Evolutionary conservation across 2,329 filamentous ascomycete genomes (phyloP), one percentile per base, ranked within the genome.

Genomic region (Tolypocladium endophyticum): DNA sequence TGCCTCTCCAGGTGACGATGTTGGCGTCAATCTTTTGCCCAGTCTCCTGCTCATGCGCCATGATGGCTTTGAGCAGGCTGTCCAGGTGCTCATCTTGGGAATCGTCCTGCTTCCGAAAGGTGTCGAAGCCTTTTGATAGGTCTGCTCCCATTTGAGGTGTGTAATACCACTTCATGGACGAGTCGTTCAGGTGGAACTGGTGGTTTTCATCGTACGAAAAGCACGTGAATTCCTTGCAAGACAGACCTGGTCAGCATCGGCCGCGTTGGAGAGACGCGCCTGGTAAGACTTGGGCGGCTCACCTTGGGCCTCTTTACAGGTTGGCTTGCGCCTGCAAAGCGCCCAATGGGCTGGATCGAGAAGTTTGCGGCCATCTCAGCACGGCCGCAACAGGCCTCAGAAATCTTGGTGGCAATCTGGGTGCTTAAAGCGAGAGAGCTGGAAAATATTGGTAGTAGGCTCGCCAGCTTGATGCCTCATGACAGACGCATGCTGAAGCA

Each of bases 131-230:
- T 41, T 80, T 79, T 28, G 86, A 93, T 43, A 99, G 78, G 72
- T 96, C 87, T 8, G 83, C 82, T 11, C 86, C 85, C 2, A 94
- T 72, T 35, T 72, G 75, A 0, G 88, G 90, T 2, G 90, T 87
- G 68, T 96, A 94, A 74, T 96, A 97, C 77, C 93, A 97, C 64
- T 86, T 86, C 64, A 99, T 71, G 1, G 90, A 93, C 3, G 88
- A 88, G 62, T 89, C 88, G 63, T 90, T 91, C 4, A 88, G 82
- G 56, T 80, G 86, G 68, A 92, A 92, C 58, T 84, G 74, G 71
- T 93, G 94, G 35, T 92, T 78, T 53, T 92, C 84, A 71, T 97
- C 90, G 74, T 94, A 97, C 11, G 93, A 97, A 75, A 97, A 99
- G 74, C 82, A 91, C 4, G 93, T 84, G 64, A 99, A 89, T 77